These are phyloP conservation scores for Sinapis alba DNA, from an alignment of 441 rosid species.

Conservation along the genomic window DNA sequence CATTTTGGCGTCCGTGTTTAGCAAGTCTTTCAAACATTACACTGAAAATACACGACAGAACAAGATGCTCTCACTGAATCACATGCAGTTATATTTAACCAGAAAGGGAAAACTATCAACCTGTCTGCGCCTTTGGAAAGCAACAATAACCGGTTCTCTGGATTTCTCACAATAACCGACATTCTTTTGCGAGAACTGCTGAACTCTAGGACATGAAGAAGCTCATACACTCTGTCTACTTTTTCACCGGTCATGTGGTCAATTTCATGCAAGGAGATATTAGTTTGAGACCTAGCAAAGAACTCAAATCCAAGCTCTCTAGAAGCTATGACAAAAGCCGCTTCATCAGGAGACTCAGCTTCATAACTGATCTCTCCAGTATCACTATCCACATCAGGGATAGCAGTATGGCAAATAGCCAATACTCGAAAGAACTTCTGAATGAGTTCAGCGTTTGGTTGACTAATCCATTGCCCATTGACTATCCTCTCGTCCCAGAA, in stretches of 20 bases:
- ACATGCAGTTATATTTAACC: constrained; percentile 7
- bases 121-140: constrained; percentile 95
- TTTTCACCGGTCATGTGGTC: constrained; percentile 50
- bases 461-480: constrained; percentile 71
- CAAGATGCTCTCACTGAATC: neutral
- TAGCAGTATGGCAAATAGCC: constrained; percentile 87
- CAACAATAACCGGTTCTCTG: constrained; percentile 61
- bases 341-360: constrained; percentile 97
- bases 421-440: constrained; percentile 69
- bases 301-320: constrained; percentile 86
- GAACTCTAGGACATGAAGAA: constrained; percentile 84
- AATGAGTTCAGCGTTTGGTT: constrained; percentile 56
- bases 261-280: constrained; percentile 67
- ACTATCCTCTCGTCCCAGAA: constrained; percentile 79
- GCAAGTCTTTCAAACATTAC: constrained; percentile 87
- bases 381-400: constrained; percentile 59
- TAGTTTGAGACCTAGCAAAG: constrained; percentile 69
- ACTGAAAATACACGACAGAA: constrained; percentile 47
- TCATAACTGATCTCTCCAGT: constrained; percentile 66
- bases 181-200: constrained; percentile 87
- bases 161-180: constrained; percentile 78
- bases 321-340: constrained; percentile 89
- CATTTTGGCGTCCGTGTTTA: constrained; percentile 48
- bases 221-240: constrained; percentile 56
- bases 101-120: constrained; percentile 38